A percentile compares a stretch with the other conserved stretches of the same genome.
These are phyloP conservation scores for Collariella sp. DNA, from an alignment of 495 filamentous ascomycete species.

Conservation along the genomic window DNA sequence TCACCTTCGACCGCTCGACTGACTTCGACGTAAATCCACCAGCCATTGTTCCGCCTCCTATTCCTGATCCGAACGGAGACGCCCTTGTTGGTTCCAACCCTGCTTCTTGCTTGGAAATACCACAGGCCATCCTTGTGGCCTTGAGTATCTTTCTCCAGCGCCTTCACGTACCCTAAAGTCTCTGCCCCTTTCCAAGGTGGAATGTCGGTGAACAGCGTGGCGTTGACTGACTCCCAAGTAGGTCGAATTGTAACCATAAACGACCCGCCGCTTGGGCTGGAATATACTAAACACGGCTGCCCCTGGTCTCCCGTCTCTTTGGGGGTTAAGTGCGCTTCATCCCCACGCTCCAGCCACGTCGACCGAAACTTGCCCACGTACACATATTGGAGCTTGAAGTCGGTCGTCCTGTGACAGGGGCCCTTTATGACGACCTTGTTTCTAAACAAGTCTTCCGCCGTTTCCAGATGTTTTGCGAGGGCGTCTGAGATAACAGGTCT, in stretches of 20 bases:
- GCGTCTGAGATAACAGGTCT: background rate
- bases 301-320: background rate
- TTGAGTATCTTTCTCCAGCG: background rate
- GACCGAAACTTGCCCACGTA: background rate
- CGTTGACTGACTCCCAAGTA: background rate
- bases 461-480: background rate
- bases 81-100: background rate
- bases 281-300: background rate
- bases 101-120: background rate
- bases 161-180: background rate
- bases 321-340: background rate
- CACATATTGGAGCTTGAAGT: background rate
- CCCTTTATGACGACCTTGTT: background rate
- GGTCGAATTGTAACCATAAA: constrained; percentile 4
- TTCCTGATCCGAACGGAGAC: background rate
- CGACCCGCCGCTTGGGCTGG: background rate
- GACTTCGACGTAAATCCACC: constrained; percentile 5
- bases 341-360: background rate
- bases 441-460: background rate
- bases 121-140: background rate
- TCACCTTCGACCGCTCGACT: too few species aligned
- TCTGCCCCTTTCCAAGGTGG: background rate
- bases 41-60: constrained; percentile 3
- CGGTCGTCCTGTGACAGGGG: background rate
- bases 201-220: constrained; percentile 5